Conservation (phyloP, 139 green algal species). For the Tetraselmis striata region DNA sequence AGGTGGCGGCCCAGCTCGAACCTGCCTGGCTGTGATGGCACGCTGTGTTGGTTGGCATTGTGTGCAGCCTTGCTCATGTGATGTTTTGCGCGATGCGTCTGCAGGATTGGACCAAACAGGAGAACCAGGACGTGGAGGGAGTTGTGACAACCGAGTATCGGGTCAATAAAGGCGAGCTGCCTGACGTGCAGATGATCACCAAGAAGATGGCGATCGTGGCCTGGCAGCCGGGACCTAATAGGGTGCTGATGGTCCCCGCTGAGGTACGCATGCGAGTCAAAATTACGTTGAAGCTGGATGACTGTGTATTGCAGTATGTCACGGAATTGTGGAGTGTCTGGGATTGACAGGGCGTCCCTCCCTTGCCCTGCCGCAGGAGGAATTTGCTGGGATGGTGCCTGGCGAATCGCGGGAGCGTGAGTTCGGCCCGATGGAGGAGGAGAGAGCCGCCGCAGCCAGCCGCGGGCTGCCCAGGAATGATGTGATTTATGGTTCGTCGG, state of each 20-base stretch:
- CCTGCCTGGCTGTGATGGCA: too few species aligned
- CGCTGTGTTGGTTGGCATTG: too few species aligned
- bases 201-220: constrained; percentile 92
- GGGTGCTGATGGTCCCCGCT: constrained; percentile 66
- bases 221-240: constrained; percentile 87
- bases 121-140: constrained; percentile 66
- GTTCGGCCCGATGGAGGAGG: neutral
- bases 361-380: too few species aligned
- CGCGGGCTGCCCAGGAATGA: neutral
- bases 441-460: neutral
- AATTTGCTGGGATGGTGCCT: neutral
- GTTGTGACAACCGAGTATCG: constrained; percentile 74
- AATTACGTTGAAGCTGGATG: neutral
- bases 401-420: neutral
- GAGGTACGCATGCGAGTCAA: constrained; percentile 35
- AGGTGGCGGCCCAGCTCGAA: constrained; percentile 42
- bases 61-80: too few species aligned
- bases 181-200: constrained; percentile 76
- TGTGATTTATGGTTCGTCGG: neutral
- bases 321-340: too few species aligned
- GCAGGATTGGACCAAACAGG: constrained; percentile 82
- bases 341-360: too few species aligned
- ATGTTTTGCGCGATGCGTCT: too few species aligned
- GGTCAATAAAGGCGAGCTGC: constrained; percentile 57
- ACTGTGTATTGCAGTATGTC: too few species aligned